Conservation (phyloP, 2,329 filamentous ascomycete species). For the Cladosporium phlei region DNA sequence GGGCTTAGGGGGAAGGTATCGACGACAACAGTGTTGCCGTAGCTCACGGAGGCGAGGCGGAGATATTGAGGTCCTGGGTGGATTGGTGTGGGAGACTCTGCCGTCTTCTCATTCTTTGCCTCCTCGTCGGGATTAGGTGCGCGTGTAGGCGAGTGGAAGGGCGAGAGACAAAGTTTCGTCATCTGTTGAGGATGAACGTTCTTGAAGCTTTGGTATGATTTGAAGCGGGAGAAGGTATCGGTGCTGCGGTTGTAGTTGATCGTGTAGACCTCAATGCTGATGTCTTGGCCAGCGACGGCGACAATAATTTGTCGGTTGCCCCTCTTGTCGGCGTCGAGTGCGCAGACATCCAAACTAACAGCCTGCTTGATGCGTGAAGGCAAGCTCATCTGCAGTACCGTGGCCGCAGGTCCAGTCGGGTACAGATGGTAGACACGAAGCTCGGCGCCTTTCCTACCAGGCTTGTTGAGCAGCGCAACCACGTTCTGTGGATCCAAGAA, state of each 20-base stretch:
- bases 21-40: slow-evolving; percentile 73
- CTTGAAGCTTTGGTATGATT: slow-evolving; percentile 47
- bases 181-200: slow-evolving; percentile 56
- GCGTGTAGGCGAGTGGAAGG: slow-evolving; percentile 39
- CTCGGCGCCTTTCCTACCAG: slow-evolving; percentile 52
- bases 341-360: slow-evolving; percentile 71
- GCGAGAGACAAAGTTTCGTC: slow-evolving; percentile 49
- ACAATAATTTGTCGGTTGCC: slow-evolving; percentile 72
- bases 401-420: slow-evolving; percentile 50
- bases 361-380: slow-evolving; percentile 67
- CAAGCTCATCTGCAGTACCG: slow-evolving; percentile 54
- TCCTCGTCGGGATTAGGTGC: slow-evolving; percentile 21
- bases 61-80: slow-evolving; percentile 53
- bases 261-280: slow-evolving; percentile 72
- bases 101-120: slow-evolving; percentile 22
- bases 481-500: slow-evolving; percentile 51
- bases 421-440: slow-evolving; percentile 56
- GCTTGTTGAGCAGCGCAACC: slow-evolving; percentile 53
- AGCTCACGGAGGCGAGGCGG: slow-evolving; percentile 75
- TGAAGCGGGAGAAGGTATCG: slow-evolving; percentile 46
- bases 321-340: slow-evolving; percentile 55
- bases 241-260: slow-evolving; percentile 61
- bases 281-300: slow-evolving; percentile 74
- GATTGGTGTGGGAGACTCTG: slow-evolving; percentile 13
- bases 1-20: slow-evolving; percentile 68